phyloP scores from a whole-genome alignment of 257 asterid genomes.

The Lavandula angustifolia region DNA sequence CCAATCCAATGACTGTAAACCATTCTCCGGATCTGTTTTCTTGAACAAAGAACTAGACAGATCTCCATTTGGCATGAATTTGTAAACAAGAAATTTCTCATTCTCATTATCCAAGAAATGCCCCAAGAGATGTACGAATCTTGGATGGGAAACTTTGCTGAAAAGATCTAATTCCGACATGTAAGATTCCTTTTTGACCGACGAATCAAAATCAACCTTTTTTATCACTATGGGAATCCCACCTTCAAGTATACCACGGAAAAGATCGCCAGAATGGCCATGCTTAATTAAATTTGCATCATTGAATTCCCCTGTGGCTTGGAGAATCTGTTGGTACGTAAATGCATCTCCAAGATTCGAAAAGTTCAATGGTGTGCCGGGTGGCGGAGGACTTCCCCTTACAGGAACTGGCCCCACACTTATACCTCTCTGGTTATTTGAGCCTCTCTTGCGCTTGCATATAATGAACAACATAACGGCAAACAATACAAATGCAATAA shows the following conservation, averaged over 20 bases:
- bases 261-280: conserved; percentile 87
- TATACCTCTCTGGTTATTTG: conserved; percentile 54
- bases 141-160: conserved; percentile 69
- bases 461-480: conserved; percentile 39
- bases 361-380: conserved; percentile 51
- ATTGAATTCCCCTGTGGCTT: conserved; percentile 64
- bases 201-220: conserved; percentile 54
- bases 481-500: conserved; percentile 47
- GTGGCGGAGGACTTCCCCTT: conserved; percentile 52
- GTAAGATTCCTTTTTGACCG: conserved; percentile 62
- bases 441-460: conserved; percentile 62
- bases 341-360: conserved; percentile 69
- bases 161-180: conserved; percentile 67
- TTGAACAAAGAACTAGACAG: conserved; percentile 78
- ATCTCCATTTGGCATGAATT: conserved; percentile 82
- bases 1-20: conserved; percentile 92
- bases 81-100: conserved; percentile 79
- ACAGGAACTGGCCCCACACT: conserved; percentile 73
- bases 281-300: conserved; percentile 63
- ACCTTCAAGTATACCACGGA: conserved; percentile 73
- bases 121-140: conserved; percentile 85
- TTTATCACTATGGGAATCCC: conserved; percentile 72
- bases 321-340: conserved; percentile 81
- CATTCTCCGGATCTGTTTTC: conserved; percentile 57
- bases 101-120: conserved; percentile 89